Base-by-base conservation (phyloP, 2,329 filamentous ascomycete genomes). In the Microcyclospora pomicola region DNA sequence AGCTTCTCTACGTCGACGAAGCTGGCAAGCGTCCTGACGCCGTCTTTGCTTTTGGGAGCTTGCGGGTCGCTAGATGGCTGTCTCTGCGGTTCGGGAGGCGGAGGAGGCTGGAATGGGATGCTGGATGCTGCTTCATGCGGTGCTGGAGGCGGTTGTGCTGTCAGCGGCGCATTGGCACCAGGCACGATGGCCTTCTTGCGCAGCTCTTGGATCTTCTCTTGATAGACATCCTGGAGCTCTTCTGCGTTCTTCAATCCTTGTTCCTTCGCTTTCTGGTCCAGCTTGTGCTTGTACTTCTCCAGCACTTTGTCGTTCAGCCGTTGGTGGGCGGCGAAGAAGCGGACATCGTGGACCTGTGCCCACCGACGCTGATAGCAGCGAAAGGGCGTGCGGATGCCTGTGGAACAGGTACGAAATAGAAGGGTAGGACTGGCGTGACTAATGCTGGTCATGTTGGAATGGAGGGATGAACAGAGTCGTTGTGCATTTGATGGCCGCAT, bases 301-400 rank as follows among this genome's bases (percentile, higher is more conserved):
- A 83, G 58, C 30, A 95, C 67, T 30, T 45, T 46, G 19, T 24
- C 19, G 50, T 72, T 70, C 34, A 78, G 70, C 40, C 75, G 67
- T 41, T 75, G 74, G 44, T 86, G 82, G 12, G 85, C 91, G 43
- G 81, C 81, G 33, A 94, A 73, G 68, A 88, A 93, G 47, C 87
- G 84, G 34, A 93, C 78, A 61, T 95, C 84, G 60, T 92, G 84
- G 24, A 95, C 86, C 53, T 84, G 84, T 2, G 88, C 88, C 81
- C 84, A 92, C 58, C 87, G 77, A 39, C 80, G 75, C 61, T 95
- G 88, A 38, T 51, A 50, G 40, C 38, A 47, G 28, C 48, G 42
- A 37, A 49, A 43, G 10, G 51, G 51, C 2, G 49, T 42, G 29
- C 46, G 46, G n/a, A 35, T 43, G 27, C 38, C 30, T 6, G 30